phyloP scores from a whole-genome alignment of 148 eudicot species.

The Rhododendron vialii region DNA sequence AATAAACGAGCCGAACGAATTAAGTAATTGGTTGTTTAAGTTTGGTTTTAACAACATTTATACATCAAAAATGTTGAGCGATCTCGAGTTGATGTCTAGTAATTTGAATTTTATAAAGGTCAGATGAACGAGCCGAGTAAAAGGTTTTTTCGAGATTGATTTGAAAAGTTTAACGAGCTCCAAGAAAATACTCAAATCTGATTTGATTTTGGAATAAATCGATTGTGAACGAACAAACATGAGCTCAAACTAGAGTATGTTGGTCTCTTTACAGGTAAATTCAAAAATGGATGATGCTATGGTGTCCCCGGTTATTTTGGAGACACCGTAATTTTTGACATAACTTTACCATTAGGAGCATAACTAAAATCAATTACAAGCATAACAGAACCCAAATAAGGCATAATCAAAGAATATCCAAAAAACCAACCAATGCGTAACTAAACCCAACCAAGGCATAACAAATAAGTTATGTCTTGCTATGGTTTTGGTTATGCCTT shows the following conservation, averaged over 20 bases:
- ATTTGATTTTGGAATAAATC: background rate
- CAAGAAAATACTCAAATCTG: background rate
- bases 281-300: too few species aligned
- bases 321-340: too few species aligned
- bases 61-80: background rate
- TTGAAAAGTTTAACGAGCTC: background rate
- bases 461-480: too few species aligned
- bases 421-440: too few species aligned
- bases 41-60: background rate
- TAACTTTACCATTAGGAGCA: too few species aligned
- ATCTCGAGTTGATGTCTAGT: background rate
- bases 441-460: too few species aligned
- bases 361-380: too few species aligned
- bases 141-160: too few species aligned
- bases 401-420: too few species aligned
- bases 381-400: too few species aligned
- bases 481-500: too few species aligned
- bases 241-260: background rate
- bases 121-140: background rate
- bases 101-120: background rate
- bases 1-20: background rate
- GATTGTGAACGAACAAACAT: background rate
- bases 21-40: background rate
- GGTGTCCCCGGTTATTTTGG: too few species aligned
- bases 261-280: background rate